These are phyloP conservation scores for Prunus padus DNA, from an alignment of 306 rosid species.

Conservation along the genomic window DNA sequence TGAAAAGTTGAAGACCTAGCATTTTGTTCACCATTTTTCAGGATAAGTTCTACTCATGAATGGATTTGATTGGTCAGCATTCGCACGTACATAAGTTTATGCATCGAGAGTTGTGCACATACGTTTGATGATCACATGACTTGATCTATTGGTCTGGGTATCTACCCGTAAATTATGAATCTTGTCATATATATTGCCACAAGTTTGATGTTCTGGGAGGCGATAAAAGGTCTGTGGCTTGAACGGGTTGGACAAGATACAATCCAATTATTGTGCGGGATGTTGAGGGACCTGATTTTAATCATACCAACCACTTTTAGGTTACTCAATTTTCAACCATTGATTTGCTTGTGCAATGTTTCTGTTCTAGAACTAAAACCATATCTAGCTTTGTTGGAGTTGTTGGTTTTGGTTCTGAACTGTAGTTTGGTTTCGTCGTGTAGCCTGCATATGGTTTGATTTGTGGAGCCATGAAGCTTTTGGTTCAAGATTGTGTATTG, in stretches of 20 bases:
- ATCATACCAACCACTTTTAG: background rate
- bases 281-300: background rate
- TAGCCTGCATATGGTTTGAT: constrained; percentile 8
- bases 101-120: too few species aligned
- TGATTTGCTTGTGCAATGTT: background rate
- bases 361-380: background rate
- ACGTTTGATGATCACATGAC: background rate
- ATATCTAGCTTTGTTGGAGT: background rate
- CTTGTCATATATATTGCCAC: too few species aligned
- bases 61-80: too few species aligned
- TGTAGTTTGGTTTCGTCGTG: constrained; percentile 15
- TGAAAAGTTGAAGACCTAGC: too few species aligned
- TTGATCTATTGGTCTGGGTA: too few species aligned
- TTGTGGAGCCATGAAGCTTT: constrained; percentile 1
- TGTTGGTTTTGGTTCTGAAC: background rate
- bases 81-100: background rate
- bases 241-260: background rate
- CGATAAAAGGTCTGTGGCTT: constrained; percentile 11
- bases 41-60: background rate
- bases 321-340: background rate
- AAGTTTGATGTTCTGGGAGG: background rate
- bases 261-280: background rate
- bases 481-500: background rate
- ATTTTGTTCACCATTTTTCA: too few species aligned
- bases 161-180: too few species aligned